These are phyloP conservation scores for Cryphonectria carpinicola DNA, from an alignment of 2,329 filamentous ascomycete genomes.

Conservation along the genomic window DNA sequence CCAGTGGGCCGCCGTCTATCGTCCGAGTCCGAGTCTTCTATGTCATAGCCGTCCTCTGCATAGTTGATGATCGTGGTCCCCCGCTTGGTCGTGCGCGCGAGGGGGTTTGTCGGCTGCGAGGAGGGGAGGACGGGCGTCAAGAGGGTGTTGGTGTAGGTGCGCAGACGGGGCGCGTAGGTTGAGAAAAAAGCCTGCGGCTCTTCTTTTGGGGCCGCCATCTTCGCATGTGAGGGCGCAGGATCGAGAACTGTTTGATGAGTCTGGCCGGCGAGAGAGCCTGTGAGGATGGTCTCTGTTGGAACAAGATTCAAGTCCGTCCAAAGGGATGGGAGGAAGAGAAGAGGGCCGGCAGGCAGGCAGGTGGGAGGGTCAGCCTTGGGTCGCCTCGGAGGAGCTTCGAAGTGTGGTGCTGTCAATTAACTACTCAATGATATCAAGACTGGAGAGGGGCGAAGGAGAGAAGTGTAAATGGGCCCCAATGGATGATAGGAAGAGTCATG, in stretches of 20 bases:
- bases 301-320: background rate
- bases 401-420: background rate
- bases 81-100: slow-evolving; percentile 89
- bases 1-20: slow-evolving; percentile 80
- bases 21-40: slow-evolving; percentile 73
- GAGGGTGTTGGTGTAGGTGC: slow-evolving; percentile 89
- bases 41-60: slow-evolving; percentile 93
- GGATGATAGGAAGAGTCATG: background rate
- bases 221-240: slow-evolving; percentile 20
- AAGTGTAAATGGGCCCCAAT: background rate
- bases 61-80: slow-evolving; percentile 98
- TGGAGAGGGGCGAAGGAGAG: background rate
- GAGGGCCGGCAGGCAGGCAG: background rate
- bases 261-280: background rate
- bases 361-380: background rate
- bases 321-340: background rate
- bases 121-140: slow-evolving; percentile 82
- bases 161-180: slow-evolving; percentile 87
- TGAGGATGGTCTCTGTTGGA: background rate
- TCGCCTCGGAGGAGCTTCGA: background rate
- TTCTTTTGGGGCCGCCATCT: slow-evolving; percentile 52
- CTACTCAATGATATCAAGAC: background rate
- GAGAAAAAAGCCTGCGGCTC: slow-evolving; percentile 84
- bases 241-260: background rate
- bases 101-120: slow-evolving; percentile 65